phyloP scores from a whole-genome alignment of 208 protist species.

The Trypanosoma theileri region DNA sequence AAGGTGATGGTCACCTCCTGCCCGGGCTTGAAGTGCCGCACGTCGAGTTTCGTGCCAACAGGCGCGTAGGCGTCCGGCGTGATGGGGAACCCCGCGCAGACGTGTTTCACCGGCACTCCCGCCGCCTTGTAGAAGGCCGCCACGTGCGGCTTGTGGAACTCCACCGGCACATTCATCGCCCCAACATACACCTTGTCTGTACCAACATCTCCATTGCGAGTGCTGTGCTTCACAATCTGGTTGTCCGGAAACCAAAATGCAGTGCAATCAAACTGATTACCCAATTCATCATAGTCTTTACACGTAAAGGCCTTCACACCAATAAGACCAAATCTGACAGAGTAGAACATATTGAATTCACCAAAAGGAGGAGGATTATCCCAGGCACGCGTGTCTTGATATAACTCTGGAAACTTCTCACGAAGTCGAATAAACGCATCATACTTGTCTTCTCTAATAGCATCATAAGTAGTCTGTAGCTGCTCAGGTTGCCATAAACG shows the following conservation, averaged over 20 bases:
- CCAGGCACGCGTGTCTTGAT: slow-evolving; percentile 91
- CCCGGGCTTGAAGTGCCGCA: slow-evolving; percentile 92
- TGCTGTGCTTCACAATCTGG: slow-evolving; percentile 87
- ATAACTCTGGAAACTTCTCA: slow-evolving; percentile 92
- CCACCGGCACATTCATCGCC: slow-evolving; percentile 89
- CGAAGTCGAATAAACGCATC: slow-evolving; percentile 89
- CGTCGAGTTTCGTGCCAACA: slow-evolving; percentile 91
- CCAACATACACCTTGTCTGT: slow-evolving; percentile 88
- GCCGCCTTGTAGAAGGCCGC: slow-evolving; percentile 86
- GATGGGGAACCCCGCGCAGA: slow-evolving; percentile 79
- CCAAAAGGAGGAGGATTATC: slow-evolving; percentile 92
- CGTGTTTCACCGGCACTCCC: slow-evolving; percentile 91
- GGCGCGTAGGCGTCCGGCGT: slow-evolving; percentile 91
- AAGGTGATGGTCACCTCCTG: slow-evolving; percentile 92
- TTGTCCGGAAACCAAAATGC: slow-evolving; percentile 94
- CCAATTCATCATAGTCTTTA: slow-evolving; percentile 93
- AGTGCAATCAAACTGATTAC: slow-evolving; percentile 92
- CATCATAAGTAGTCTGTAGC: slow-evolving; percentile 93
- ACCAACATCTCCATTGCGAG: slow-evolving; percentile 70
- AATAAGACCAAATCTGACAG: slow-evolving; percentile 90
- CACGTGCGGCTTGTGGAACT: slow-evolving; percentile 92
- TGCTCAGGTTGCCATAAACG: slow-evolving; percentile 90
- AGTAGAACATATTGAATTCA: slow-evolving; percentile 95
- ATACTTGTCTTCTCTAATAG: slow-evolving; percentile 94
- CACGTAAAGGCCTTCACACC: slow-evolving; percentile 90